phyloP scores from a whole-genome alignment of 345 rosid genomes.

The Eucalyptus erythrocorys region DNA sequence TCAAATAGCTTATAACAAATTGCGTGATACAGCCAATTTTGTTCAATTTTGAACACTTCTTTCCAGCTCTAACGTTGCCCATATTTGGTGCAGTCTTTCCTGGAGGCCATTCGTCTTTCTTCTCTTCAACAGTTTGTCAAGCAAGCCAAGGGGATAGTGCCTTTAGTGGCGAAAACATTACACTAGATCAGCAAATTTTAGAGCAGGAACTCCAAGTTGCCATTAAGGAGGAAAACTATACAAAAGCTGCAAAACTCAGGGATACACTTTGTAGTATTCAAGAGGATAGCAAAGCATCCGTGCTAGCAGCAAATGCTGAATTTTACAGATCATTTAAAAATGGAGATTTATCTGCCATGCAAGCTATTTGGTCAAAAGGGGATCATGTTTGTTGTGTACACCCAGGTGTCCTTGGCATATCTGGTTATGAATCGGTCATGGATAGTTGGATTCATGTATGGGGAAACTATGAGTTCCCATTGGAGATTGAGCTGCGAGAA shows the following conservation, averaged over 20 bases:
- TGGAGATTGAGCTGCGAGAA: conserved; percentile 63
- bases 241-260: conserved; percentile 73
- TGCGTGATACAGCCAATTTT: not conserved
- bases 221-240: conserved; percentile 74
- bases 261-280: conserved; percentile 50
- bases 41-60: not conserved
- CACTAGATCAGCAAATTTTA: conserved; percentile 49
- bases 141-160: conserved; percentile 49
- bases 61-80: not conserved
- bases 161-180: conserved; percentile 33
- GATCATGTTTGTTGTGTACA: conserved; percentile 72
- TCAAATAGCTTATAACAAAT: not conserved
- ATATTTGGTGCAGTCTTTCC: not conserved
- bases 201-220: conserved; percentile 51
- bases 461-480: conserved; percentile 85
- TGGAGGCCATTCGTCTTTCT: not conserved
- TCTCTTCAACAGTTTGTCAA: conserved; percentile 4
- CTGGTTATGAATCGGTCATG: conserved; percentile 66
- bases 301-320: conserved; percentile 61
- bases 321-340: conserved; percentile 66
- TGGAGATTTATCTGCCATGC: conserved; percentile 73
- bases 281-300: conserved; percentile 55
- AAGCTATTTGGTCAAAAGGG: conserved; percentile 50
- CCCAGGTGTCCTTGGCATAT: conserved; percentile 76
- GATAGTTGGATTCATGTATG: conserved; percentile 95